A percentile compares a stretch with the other conserved stretches of the same genome.
These are phyloP conservation scores for Thinopyrum elongatum DNA, from an alignment of 176 grass and related monocot genomes.

Conservation along the genomic window DNA sequence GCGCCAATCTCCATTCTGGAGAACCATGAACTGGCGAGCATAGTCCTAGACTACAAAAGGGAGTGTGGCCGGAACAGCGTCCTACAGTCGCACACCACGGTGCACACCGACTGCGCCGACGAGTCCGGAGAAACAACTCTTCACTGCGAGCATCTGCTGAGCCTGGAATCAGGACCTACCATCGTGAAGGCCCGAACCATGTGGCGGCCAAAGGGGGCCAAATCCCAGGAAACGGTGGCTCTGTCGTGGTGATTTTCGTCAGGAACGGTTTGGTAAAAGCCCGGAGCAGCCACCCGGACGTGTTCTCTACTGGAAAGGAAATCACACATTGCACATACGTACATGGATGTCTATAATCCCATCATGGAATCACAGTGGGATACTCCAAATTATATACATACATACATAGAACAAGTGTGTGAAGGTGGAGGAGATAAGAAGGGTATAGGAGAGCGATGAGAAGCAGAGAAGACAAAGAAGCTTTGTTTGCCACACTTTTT, in stretches of 20 bases:
- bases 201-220: constrained; percentile 61
- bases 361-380: neutral
- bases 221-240: constrained; percentile 9
- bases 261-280: neutral
- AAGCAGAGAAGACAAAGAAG: neutral
- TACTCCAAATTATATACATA: neutral
- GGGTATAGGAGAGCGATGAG: neutral
- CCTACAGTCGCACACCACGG: constrained; percentile 73
- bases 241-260: constrained; percentile 29
- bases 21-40: constrained; percentile 81
- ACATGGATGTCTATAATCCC: constrained; percentile 22
- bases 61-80: constrained; percentile 82
- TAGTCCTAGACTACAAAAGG: constrained; percentile 84
- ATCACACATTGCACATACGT: neutral
- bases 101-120: constrained; percentile 42
- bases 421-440: constrained; percentile 23
- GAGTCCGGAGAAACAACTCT: constrained; percentile 45
- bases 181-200: constrained; percentile 73
- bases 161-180: constrained; percentile 67
- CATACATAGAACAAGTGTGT: neutral
- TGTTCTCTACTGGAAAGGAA: constrained; percentile 25
- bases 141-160: constrained; percentile 85
- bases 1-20: constrained; percentile 95
- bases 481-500: too few species aligned
- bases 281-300: neutral